Evolutionary conservation across 257 asterid genomes (phyloP), one percentile per base, ranked within the genome.

Genomic region (Solanum chilense): DNA sequence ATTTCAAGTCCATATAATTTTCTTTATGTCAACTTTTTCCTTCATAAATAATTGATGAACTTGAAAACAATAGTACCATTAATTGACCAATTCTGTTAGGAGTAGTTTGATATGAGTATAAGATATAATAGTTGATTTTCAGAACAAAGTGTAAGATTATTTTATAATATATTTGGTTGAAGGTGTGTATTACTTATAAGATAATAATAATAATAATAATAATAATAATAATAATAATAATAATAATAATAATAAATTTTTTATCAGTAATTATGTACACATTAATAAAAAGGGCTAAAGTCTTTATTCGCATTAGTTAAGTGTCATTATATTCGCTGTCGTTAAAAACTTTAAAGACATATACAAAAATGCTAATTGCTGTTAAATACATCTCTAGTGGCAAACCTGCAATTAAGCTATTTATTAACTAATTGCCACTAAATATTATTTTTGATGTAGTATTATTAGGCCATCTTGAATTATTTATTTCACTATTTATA

Each of bases 61-160:
- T 75, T 86, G 35, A 58, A 70, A 42, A 37, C 14, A 77, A n/a
- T 0, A 35, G 15, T 37, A 75, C 47, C 3, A 56, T 18, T 56
- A 18, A 56, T 56, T 56, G n/a, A 56, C 64, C 64, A 3, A 56
- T 56, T 56, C 1, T 56, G 10, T 56, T 18, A 56, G n/a, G 11
- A 18, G n/a, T 56, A 0, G 64, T 56, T 56, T 56, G 64, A 0
- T 56, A 18, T 18, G 64, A 7, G n/a, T 56, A 56, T 56, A 56
- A 18, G 2, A 3, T 52, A 16, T 52, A 52, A 6, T 18, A 52
- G n/a, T 52, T 0, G 0, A 33, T 33, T 1, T 16, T 0, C 0
- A 1, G 2, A 2, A 18, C 18, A 52, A 56, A 56, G 18, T 56
- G n/a, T 1, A 18, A 10, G 1, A 56, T 7, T 56, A 56, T 18